Base-by-base conservation (phyloP, 257 asterid species). In the Nicotiana tabacum region DNA sequence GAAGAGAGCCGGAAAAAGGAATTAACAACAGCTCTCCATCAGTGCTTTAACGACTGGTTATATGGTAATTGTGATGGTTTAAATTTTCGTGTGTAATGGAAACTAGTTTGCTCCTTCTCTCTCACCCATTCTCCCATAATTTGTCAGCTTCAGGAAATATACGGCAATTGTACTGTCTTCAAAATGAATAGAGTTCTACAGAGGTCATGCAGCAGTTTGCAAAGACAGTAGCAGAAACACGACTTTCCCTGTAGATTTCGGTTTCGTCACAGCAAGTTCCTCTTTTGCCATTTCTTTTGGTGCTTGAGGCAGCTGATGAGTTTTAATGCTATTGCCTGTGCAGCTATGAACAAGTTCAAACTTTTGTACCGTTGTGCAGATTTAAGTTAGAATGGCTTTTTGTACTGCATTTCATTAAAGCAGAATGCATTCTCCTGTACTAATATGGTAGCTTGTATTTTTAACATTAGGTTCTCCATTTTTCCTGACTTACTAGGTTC, bases 41-140 rank as follows among this genome's bases (percentile, higher is more conserved):
- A 88, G 11, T 94, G 92, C 85, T 95, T 93, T 84, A 95, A 93
- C 84, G 99, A 95, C 83, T 95, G 99, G 99, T 86, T 95, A 83
- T 95, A 94, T 80, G 98, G 99, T 95, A 95, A 87, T 81, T 13
- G 61, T 80, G 62, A 32, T 12, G 39, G 10, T 0, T 57, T 16
- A 78, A 51, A 12, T 53, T 29, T 53, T 7, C 11, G 35, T 39
- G 24, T 78, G 30, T 29, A 32, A 2, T 16, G 6, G 66, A 17
- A 57, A 77, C 43, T 77, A 51, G 56, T 17, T 64, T 61, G 35
- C 83, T 37, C 17, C 77, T 24, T 12, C 24, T 48, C 72, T 53
- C 60, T 27, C 77, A 64, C 55, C 46, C 43, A 51, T 61, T 35
- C 66, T 66, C 84, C 66, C 82, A 43, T 82, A 74, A 83, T 78